Evolutionary conservation across 164 flowering plant genomes (phyloP).

Genomic region (Euptelea pleiosperma): DNA sequence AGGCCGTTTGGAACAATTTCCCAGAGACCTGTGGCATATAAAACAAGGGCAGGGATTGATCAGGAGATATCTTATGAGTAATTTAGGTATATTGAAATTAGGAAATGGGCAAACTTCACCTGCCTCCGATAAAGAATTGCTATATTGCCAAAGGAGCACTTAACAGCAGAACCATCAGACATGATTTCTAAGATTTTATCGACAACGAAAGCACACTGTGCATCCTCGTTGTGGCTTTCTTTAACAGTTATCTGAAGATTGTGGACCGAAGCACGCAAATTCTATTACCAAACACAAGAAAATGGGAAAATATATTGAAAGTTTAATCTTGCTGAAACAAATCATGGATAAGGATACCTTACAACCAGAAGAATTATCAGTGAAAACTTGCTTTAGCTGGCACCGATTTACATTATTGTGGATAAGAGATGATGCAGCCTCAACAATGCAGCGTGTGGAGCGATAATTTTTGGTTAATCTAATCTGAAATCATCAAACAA

Average conservation of each 20-base stretch:
- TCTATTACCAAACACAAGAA: background rate
- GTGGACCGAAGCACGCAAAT: constrained; percentile 7
- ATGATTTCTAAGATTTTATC: constrained; percentile 73
- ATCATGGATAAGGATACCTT: constrained; percentile 44
- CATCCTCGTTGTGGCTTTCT: constrained; percentile 83
- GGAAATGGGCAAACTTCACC: constrained; percentile 42
- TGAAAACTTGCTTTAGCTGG: constrained; percentile 53
- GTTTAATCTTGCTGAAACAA: background rate
- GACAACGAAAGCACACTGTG: constrained; percentile 85
- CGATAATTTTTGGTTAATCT: constrained; percentile 80
- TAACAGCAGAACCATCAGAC: constrained; percentile 39
- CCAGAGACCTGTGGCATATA: constrained; percentile 64
- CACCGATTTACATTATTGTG: constrained; percentile 62
- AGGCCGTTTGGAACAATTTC: constrained; percentile 68
- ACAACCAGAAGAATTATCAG: constrained; percentile 76
- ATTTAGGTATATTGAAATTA: background rate
- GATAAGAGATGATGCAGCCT: constrained; percentile 89
- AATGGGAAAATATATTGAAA: background rate
- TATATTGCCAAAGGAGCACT: constrained; percentile 52
- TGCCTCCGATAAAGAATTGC: constrained; percentile 93
- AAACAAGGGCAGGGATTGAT: background rate
- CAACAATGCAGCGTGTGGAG: constrained; percentile 85
- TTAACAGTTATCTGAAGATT: constrained; percentile 62
- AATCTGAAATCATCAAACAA: constrained; percentile 42
- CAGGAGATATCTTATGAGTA: constrained; percentile 4